These are phyloP conservation scores for Gnomoniopsis smithogilvyi DNA, from an alignment of 2,329 filamentous ascomycete species.

Conservation along the genomic window DNA sequence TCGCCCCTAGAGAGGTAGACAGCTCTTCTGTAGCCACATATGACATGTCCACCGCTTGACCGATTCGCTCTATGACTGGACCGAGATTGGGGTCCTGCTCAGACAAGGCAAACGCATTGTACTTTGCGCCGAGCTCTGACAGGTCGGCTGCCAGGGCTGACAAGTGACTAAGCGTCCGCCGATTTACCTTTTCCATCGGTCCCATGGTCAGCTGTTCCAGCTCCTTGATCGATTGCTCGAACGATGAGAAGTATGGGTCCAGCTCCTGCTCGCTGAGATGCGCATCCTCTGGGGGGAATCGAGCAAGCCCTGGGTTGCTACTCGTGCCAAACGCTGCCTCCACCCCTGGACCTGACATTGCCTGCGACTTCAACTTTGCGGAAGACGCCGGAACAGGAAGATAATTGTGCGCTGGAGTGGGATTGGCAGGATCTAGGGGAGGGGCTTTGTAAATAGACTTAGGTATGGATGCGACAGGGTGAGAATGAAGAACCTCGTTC, in stretches of 20 bases:
- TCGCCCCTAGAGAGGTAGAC: constrained; percentile 81
- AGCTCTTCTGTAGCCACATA: constrained; percentile 95
- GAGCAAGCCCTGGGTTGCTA: constrained; percentile 61
- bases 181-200: constrained; percentile 95
- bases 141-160: constrained; percentile 82
- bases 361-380: constrained; percentile 72
- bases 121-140: constrained; percentile 90
- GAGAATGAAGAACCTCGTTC: constrained; percentile 93
- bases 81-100: constrained; percentile 87
- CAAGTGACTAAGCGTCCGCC: constrained; percentile 81
- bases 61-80: constrained; percentile 88
- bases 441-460: constrained; percentile 94
- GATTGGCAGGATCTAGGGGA: constrained; percentile 92
- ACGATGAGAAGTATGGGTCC: constrained; percentile 93
- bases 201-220: constrained; percentile 84
- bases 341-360: constrained; percentile 29
- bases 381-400: constrained; percentile 82
- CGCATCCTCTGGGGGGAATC: constrained; percentile 78
- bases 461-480: constrained; percentile 85
- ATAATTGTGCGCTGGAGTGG: constrained; percentile 79
- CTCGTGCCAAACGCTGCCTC: constrained; percentile 32
- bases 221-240: constrained; percentile 88
- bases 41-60: constrained; percentile 91
- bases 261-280: constrained; percentile 83
- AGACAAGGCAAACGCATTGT: constrained; percentile 94